These are phyloP conservation scores for Colletotrichum brevisporum DNA, from an alignment of 2,329 filamentous ascomycete genomes.

Conservation along the genomic window DNA sequence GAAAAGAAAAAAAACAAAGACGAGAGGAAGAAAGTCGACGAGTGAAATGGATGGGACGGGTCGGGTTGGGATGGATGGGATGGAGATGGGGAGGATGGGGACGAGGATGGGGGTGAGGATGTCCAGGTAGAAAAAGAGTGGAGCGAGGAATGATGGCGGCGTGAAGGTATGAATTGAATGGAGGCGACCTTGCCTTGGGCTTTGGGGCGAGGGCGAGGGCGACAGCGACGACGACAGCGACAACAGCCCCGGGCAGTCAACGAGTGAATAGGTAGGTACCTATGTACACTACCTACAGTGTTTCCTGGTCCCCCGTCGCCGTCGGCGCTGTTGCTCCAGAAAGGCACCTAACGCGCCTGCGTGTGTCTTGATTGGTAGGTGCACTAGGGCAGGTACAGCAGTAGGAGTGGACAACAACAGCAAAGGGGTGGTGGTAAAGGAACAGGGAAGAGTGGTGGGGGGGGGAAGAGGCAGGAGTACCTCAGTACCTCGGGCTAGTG, in stretches of 20 bases:
- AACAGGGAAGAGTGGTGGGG: not conserved
- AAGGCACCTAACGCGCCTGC: too few species aligned
- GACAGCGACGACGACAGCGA: too few species aligned
- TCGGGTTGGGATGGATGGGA: constrained; percentile 34
- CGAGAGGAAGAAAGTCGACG: constrained; percentile 33
- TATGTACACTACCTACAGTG: too few species aligned
- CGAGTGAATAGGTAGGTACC: too few species aligned
- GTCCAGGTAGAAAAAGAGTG: constrained; percentile 17
- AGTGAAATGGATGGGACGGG: constrained; percentile 38
- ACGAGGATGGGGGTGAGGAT: constrained; percentile 30
- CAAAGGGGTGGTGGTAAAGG: not conserved
- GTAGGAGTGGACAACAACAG: not conserved
- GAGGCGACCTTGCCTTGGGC: constrained; percentile 15
- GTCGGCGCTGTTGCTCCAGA: too few species aligned
- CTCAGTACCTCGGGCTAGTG: constrained; percentile 4
- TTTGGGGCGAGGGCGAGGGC: too few species aligned
- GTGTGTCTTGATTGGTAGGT: too few species aligned
- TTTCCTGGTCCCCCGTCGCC: too few species aligned
- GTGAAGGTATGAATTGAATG: constrained; percentile 20
- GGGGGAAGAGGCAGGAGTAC: constrained; percentile 2
- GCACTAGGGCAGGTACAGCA: constrained; percentile 3
- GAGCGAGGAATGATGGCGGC: constrained; percentile 40
- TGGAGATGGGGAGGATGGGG: constrained; percentile 33
- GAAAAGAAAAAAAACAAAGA: constrained; percentile 9
- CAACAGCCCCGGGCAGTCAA: too few species aligned